phyloP scores from a whole-genome alignment of 305 asterid genomes.

The Plantago rigida region DNA sequence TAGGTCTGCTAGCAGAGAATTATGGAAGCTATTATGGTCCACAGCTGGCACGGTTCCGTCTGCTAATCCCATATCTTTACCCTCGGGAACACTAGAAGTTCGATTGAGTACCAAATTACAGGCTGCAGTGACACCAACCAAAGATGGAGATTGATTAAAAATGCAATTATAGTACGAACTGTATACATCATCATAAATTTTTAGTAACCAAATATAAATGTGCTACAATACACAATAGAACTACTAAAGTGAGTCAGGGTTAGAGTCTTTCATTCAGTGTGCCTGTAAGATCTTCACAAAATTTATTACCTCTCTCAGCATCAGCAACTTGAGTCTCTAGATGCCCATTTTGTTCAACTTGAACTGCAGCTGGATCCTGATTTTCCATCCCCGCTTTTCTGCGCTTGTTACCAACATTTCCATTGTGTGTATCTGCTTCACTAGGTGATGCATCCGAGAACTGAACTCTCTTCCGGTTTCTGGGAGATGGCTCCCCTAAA shows the following conservation, averaged over 20 bases:
- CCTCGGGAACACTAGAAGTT: conserved; percentile 28
- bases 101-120: conserved; percentile 15
- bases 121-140: conserved; percentile 4
- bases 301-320: conserved; percentile 33
- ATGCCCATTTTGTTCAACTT: conserved; percentile 32
- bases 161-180: conserved; percentile 32
- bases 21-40: conserved; percentile 46
- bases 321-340: conserved; percentile 27
- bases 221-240: conserved; percentile 1
- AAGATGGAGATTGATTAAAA: conserved; percentile 30
- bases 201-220: conserved; percentile 8
- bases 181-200: conserved; percentile 28
- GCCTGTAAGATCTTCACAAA: conserved; percentile 13
- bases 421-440: conserved; percentile 31
- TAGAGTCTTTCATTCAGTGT: conserved; percentile 12
- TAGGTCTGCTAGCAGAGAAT: conserved; percentile 47
- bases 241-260: conserved; percentile 2
- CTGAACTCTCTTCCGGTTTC: conserved; percentile 67
- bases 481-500: conserved; percentile 36
- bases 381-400: conserved; percentile 40
- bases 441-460: conserved; percentile 36
- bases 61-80: conserved; percentile 29
- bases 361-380: conserved; percentile 33
- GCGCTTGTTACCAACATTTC: conserved; percentile 49
- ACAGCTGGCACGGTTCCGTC: conserved; percentile 26